Conservation (phyloP, 257 asterid species). For the Solanum corneliomulleri region DNA sequence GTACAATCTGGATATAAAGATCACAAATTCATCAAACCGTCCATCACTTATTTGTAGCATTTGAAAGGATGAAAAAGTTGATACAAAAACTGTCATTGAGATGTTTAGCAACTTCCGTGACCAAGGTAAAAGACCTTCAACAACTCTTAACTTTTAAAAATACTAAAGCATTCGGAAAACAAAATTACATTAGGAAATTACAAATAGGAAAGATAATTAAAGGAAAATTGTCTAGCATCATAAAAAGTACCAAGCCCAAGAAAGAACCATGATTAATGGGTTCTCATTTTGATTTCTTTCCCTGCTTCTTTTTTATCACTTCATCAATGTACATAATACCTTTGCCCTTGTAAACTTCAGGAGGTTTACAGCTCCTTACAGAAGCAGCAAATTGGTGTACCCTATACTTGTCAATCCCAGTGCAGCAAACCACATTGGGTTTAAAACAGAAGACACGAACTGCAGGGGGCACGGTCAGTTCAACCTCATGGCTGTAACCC, state of each 20-base stretch:
- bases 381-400: conserved; percentile 62
- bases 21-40: not conserved
- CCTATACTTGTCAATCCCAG: conserved; percentile 64
- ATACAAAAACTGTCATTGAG: not conserved
- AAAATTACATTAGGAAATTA: not conserved
- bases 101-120: not conserved
- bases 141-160: not conserved
- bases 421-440: conserved; percentile 46
- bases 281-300: conserved; percentile 50
- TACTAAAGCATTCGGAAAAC: not conserved
- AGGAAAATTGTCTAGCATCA: not conserved
- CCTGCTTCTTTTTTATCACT: conserved; percentile 61
- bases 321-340: conserved; percentile 66
- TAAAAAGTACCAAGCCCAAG: not conserved
- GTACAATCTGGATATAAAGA: not conserved
- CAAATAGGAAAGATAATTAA: not conserved
- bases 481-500: conserved; percentile 72
- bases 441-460: conserved; percentile 62
- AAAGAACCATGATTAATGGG: not conserved
- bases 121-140: not conserved
- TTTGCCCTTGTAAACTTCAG: conserved; percentile 62
- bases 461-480: conserved; percentile 48
- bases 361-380: conserved; percentile 57
- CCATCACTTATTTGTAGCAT: not conserved
- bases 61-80: not conserved